Evolutionary conservation across 129 eudicot species (phyloP), one percentile per base, ranked within the genome.

Genomic region (Tanacetum coccineum): DNA sequence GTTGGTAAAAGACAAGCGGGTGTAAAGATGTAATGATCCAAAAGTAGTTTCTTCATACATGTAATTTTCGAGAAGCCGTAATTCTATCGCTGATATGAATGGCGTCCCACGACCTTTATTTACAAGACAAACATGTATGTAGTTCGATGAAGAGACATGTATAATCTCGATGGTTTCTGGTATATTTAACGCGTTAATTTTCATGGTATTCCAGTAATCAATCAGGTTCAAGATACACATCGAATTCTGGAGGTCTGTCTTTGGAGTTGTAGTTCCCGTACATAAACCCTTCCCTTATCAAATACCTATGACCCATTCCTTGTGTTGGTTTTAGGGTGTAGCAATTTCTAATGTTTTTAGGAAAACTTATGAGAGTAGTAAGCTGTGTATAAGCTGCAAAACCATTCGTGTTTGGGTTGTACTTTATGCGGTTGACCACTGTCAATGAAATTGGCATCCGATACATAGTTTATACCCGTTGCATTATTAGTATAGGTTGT

Each of bases 201-300:
- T 44, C 22, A 85, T 51, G 0, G 79, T 77, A 25, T 17, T 49
- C 92, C 85, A 85, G 18, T 13, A 19, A 56, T 77, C 80, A 42
- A n/a, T n/a, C n/a, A n/a, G 62, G 54, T 11, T 85, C 91, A 42
- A 85, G 73, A 59, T 82, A 42, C 2, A 85, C 53, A 62, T 82
- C 87, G 59, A 85, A 85, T 9, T 8, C 40, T 25, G 85, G 85
- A 5, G n/a, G n/a, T n/a, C n/a, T n/a, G n/a, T n/a, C n/a, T n/a
- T n/a, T n/a, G n/a, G 30, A 32, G 64, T 84, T 83, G 55, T 87
- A 87, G 15, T 87, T 81, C 22, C 95, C 95, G 2, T 84, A 83
- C 76, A 81, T 46, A 51, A 87, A 87, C 13, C 62, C 50, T 14
- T 84, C 81, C 30, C 88, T 66, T 15, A 81, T 74, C 25, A 81